Evolutionary conservation across 257 asterid genomes (phyloP).

Genomic region (Nicotiana sylvestris): DNA sequence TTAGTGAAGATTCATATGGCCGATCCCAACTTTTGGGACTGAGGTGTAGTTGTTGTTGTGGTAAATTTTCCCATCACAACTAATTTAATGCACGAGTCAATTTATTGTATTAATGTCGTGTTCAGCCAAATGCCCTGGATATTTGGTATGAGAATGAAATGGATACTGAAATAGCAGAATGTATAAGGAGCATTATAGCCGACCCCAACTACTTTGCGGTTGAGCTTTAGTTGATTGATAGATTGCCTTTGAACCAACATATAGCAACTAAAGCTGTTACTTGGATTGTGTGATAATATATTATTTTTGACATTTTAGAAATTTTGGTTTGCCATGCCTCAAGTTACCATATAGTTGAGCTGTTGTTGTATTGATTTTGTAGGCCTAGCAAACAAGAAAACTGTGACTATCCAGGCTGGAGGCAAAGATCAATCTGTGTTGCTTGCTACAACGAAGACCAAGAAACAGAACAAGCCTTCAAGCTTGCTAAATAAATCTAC

Average conservation of each 20-base stretch:
- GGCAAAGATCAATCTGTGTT: conserved; percentile 78
- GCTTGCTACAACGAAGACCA: conserved; percentile 81
- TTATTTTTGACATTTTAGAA: not conserved
- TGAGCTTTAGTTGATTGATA: not conserved
- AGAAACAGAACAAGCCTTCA: conserved; percentile 81
- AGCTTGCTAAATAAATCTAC: conserved; percentile 51
- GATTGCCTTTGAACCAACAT: not conserved
- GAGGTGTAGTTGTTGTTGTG: too few relatives aligned
- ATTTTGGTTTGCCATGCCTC: not conserved
- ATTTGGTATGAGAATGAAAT: not conserved
- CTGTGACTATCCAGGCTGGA: conserved; percentile 67
- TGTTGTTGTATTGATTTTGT: conserved; percentile 1
- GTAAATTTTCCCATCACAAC: not conserved
- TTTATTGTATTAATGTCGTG: not conserved
- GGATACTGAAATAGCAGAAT: not conserved
- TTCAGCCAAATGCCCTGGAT: not conserved
- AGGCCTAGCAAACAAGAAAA: conserved; percentile 95
- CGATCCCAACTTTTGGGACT: too few relatives aligned
- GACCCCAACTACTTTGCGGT: not conserved
- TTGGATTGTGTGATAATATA: not conserved
- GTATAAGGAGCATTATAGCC: not conserved
- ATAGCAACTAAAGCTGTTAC: not conserved
- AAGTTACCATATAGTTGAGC: not conserved
- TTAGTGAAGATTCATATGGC: too few relatives aligned
- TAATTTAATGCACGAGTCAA: not conserved